Conservation (phyloP, 805 yeast species). For the Cyberlindnera mrakii region DNA sequence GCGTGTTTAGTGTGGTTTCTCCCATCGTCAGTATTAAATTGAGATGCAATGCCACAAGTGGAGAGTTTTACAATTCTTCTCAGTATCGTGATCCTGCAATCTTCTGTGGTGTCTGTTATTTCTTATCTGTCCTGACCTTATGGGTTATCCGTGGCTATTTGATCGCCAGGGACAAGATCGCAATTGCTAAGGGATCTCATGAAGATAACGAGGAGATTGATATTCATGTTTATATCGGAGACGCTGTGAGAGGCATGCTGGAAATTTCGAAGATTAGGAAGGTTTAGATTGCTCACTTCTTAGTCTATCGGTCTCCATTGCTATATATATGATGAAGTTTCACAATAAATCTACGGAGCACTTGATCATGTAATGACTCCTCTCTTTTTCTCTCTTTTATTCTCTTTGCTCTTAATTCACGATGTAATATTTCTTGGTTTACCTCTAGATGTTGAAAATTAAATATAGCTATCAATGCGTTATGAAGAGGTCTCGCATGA, state of each 20-base stretch:
- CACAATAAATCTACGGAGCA: no score
- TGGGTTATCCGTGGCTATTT: constrained; percentile 49
- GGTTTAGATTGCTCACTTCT: constrained; percentile 1
- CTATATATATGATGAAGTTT: no score
- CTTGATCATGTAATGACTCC: no score
- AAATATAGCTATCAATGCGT: no score
- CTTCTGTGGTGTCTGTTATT: constrained; percentile 52
- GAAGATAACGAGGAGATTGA: constrained; percentile 25
- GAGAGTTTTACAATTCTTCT: constrained; percentile 30
- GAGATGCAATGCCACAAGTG: constrained; percentile 27
- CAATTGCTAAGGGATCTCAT: constrained; percentile 19
- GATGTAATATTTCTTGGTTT: no score
- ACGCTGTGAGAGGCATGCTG: constrained; percentile 5
- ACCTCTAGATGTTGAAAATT: no score
- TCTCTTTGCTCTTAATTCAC: no score
- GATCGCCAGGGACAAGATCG: constrained; percentile 39
- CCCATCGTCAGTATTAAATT: constrained; percentile 56
- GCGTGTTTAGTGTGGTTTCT: constrained; percentile 45
- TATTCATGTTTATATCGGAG: constrained; percentile 9
- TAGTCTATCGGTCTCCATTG: no score
- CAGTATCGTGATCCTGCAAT: constrained; percentile 50
- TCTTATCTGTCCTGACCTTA: constrained; percentile 37
- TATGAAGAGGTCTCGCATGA: no score
- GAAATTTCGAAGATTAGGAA: constrained; percentile 6
- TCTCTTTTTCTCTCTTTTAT: no score